Percentiles rank a stretch among this genome's conserved stretches.
Evolutionary conservation across 169 alveolate species (phyloP).

Genomic region (Neospora caninum): DNA sequence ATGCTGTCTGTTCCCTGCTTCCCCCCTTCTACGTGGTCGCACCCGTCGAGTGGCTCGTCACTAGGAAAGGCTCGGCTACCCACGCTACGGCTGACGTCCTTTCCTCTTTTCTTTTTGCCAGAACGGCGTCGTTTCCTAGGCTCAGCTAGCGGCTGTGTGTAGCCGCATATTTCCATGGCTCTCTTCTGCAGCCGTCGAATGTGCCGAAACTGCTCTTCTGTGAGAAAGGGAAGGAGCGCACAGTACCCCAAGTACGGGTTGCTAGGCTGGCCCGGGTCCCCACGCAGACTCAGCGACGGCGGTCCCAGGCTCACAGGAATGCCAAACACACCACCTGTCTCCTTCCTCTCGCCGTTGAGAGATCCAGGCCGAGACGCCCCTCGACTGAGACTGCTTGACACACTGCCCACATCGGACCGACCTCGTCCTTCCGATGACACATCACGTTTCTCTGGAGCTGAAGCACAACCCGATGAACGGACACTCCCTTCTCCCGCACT

Average conservation of each 20-base stretch:
- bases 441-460: background rate
- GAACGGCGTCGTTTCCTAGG: background rate
- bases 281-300: constrained; percentile 38
- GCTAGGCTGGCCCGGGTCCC: constrained; percentile 39
- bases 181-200: constrained; percentile 54
- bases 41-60: background rate
- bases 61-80: background rate
- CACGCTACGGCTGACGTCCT: background rate
- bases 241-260: constrained; percentile 66
- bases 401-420: background rate
- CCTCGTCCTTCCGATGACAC: background rate
- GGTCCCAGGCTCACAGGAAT: constrained; percentile 50
- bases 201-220: constrained; percentile 63
- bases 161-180: constrained; percentile 27
- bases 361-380: background rate
- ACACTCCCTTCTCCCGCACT: background rate
- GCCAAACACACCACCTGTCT: background rate
- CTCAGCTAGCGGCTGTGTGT: background rate
- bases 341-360: background rate
- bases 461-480: background rate
- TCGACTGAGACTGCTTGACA: background rate
- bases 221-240: constrained; percentile 55
- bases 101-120: background rate
- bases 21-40: background rate
- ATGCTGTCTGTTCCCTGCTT: background rate